Base-by-base conservation (phyloP, 257 asterid species). In the Catharanthus roseus region DNA sequence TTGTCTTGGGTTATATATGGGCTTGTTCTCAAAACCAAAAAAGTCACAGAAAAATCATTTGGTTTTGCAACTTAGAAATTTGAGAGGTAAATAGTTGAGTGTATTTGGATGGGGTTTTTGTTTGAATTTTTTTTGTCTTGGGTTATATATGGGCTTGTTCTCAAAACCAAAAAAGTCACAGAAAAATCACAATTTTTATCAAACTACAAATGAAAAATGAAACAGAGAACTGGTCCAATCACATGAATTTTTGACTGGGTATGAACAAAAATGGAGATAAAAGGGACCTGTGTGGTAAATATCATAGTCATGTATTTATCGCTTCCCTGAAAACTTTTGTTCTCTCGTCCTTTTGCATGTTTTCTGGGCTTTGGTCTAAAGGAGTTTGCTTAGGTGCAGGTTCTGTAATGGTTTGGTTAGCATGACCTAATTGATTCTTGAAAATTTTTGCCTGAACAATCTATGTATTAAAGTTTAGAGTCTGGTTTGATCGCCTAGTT, bases 51-150 rank as follows among this genome's bases (percentile, higher is more conserved):
- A n/a, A n/a, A n/a, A n/a, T n/a, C n/a, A n/a, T n/a, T 38, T 5
- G 54, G 54, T 41, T 41, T 41, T 38, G 69, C 69, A 41, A 41
- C 69, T 39, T 39, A 65, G 41, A 42, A 15, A 56, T 24, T 54
- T 10, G 28, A 18, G 63, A 26, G 19, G 21, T 15, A 6, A 28
- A 57, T 29, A 7, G 3, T 42, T 42, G 47, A 42, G 47, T 5
- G 47, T 5, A 38, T 7, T 38, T 38, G 41, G 41, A 38, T 38
- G 5, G 41, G 3, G 41, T 38, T 38, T 38, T 38, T 38, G 41
- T 38, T 38, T 38, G 41, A 38, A 38, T n/a, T 3, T 7, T 38
- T 38, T 38, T 38, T n/a, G 41, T 38, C 41, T 38, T 38, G 41
- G 7, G 41, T 38, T 38, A 2, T 38, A 38, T 38, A 38, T 2